A percentile compares a stretch with the other conserved stretches of the same genome.
Evolutionary conservation across 2,329 filamentous ascomycete species (phyloP).

Genomic region (Daldinia sp.): DNA sequence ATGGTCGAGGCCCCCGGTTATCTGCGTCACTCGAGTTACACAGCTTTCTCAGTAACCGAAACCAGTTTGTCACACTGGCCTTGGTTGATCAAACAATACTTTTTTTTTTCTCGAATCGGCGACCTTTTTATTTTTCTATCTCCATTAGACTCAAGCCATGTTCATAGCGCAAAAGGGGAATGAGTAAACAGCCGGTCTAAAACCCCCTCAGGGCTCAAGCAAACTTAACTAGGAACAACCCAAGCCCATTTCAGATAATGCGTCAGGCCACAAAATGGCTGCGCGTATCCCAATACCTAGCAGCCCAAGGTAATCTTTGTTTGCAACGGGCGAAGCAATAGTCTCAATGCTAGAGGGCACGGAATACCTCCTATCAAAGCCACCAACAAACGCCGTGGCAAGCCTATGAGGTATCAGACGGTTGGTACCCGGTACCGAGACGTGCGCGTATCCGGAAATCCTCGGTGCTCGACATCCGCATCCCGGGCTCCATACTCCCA

Average conservation of each 20-base stretch:
- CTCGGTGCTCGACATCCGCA: background rate
- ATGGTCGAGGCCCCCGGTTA: conserved; percentile 17
- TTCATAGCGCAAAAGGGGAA: background rate
- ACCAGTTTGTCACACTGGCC: conserved; percentile 27
- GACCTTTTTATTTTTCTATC: too few species aligned
- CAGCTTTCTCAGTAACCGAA: conserved; percentile 31
- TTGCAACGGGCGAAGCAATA: background rate
- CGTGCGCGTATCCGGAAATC: background rate
- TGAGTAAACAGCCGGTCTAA: too few species aligned
- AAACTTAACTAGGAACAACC: background rate
- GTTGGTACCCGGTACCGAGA: background rate
- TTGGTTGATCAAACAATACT: conserved; percentile 23
- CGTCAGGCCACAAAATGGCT: background rate
- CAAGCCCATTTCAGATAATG: conserved; percentile 1
- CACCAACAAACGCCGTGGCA: background rate
- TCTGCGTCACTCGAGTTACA: conserved; percentile 26
- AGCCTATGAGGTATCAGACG: background rate
- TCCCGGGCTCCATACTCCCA: background rate
- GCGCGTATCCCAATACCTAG: background rate
- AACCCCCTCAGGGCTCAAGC: too few species aligned
- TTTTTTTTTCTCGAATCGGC: too few species aligned
- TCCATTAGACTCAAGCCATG: conserved; percentile 10
- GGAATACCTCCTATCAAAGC: background rate
- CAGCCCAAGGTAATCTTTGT: too few species aligned
- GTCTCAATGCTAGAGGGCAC: background rate